Percentiles rank a stretch among this genome's conserved stretches.
Evolutionary conservation across 2,329 filamentous ascomycete genomes (phyloP).

Genomic region (Didymella pinodella): DNA sequence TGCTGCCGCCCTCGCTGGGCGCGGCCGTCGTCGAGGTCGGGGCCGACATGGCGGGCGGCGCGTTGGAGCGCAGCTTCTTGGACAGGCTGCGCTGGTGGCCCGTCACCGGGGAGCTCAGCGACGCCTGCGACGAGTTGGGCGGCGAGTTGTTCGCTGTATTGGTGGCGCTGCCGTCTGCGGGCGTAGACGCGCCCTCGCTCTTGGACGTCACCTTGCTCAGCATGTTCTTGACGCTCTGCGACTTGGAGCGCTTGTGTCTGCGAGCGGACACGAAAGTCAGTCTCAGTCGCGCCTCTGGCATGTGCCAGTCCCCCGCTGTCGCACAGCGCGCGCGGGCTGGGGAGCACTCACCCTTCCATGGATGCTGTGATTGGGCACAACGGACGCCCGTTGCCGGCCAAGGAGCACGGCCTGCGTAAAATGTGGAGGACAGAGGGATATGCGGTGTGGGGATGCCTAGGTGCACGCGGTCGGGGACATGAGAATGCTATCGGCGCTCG

Average conservation of each 20-base stretch:
- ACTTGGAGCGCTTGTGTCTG: slow-evolving; percentile 56
- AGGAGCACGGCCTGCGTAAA: slow-evolving; percentile 19
- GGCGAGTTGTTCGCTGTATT: slow-evolving; percentile 26
- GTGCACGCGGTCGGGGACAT: slow-evolving; percentile 3
- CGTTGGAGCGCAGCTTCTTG: slow-evolving; percentile 38
- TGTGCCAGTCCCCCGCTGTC: slow-evolving; percentile 15
- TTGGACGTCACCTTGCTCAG: slow-evolving; percentile 47
- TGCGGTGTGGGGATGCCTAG: slow-evolving; percentile 4
- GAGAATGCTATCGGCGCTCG: not conserved
- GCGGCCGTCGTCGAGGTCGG: slow-evolving; percentile 30
- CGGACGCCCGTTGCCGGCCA: slow-evolving; percentile 23
- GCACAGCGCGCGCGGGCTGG: slow-evolving; percentile 24
- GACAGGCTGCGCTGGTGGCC: slow-evolving; percentile 41
- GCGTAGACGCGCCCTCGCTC: slow-evolving; percentile 39
- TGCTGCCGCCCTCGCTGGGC: slow-evolving; percentile 17
- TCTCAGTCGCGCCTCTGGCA: slow-evolving; percentile 20
- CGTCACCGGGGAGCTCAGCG: slow-evolving; percentile 36
- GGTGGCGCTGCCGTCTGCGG: slow-evolving; percentile 28
- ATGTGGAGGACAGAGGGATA: slow-evolving; percentile 13
- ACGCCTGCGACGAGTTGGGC: slow-evolving; percentile 34
- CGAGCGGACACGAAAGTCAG: not conserved
- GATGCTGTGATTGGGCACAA: slow-evolving; percentile 29
- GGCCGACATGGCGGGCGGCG: slow-evolving; percentile 44
- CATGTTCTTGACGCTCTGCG: slow-evolving; percentile 48
- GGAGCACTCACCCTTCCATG: slow-evolving; percentile 47